Base-by-base conservation (phyloP, 1,284 basidiomycete species). In the Malassezia sp. region DNA sequence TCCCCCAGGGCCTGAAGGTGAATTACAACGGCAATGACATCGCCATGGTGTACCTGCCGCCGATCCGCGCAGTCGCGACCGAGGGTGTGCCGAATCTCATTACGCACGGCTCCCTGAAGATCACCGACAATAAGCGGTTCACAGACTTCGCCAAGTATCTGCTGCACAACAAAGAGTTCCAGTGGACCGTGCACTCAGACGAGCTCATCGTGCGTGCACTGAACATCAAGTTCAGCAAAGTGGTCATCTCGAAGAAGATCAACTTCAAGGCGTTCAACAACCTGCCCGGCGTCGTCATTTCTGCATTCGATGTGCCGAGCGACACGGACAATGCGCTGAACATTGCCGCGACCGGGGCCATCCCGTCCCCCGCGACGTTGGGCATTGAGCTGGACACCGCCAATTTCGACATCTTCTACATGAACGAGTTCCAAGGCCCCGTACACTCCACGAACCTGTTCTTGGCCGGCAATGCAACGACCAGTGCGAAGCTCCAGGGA, bases 361-460 rank as follows among this genome's bases (percentile, higher is more conserved):
- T 85, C 54, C 81, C 81, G 1, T 84, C 81, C 15, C 75, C 78
- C 27, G 54, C 71, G 76, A 79, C 84, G 56, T 71, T 85, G 29
- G 82, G 83, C 27, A 82, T 85, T 53, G 76, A 82, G 57, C 73
- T 85, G 29, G 83, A 82, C 28, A 79, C 76, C 3, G 80, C 81
- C 34, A 76, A 74, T 14, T 84, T 85, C 73, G 73, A 78, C 46
- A 73, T 76, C 71, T 84, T 42, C 52, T 65, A 59, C 54, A 45
- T 55, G 51, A 54, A 55, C 23, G 58, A 50, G 20, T 52, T 59
- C 37, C 79, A 35, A 71, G 83, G 40, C 70, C 74, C 37, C 73
- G 11, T 71, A 59, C 38, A 56, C 33, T 57, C 67, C 51, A 53
- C 46, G 22, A 71, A 75, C 47, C 71, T 85, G 15, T 73, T 77